Conservation (phyloP, 1,284 basidiomycete species). For the Schizopora paradoxa region DNA sequence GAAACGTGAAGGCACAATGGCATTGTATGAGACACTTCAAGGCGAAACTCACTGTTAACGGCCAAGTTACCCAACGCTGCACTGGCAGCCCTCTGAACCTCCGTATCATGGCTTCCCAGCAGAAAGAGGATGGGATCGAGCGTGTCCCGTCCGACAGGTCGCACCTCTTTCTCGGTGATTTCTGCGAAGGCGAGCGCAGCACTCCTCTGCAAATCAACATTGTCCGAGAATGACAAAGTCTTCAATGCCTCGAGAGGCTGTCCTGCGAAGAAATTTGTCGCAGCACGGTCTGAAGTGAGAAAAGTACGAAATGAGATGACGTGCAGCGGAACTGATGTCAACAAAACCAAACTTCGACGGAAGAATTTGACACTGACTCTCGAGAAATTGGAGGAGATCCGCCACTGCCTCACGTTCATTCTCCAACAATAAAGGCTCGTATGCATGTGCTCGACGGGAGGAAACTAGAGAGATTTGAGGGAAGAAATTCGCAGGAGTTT, state of each 20-base stretch:
- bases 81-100: slow-evolving; percentile 97
- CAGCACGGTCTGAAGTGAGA: slow-evolving; percentile 71
- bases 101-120: slow-evolving; percentile 95
- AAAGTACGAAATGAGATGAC: background rate
- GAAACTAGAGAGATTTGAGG: slow-evolving; percentile 48
- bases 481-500: slow-evolving; percentile 14
- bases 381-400: slow-evolving; percentile 94
- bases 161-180: slow-evolving; percentile 99
- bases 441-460: slow-evolving; percentile 76
- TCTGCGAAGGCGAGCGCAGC: slow-evolving; percentile 98
- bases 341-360: background rate
- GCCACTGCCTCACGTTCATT: slow-evolving; percentile 99
- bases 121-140: slow-evolving; percentile 98
- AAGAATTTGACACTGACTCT: slow-evolving; percentile 61
- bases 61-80: slow-evolving; percentile 98
- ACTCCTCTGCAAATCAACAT: slow-evolving; percentile 97
- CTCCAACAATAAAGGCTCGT: slow-evolving; percentile 93
- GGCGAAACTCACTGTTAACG: slow-evolving; percentile 82
- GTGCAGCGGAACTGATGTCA: background rate
- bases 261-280: slow-evolving; percentile 94
- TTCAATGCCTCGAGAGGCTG: slow-evolving; percentile 91
- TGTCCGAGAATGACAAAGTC: slow-evolving; percentile 97
- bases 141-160: slow-evolving; percentile 94
- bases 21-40: slow-evolving; percentile 9
- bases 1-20: slow-evolving; percentile 20